Evolutionary conservation across 768 basidiomycete genomes (phyloP), one percentile per base, ranked within the genome.

Genomic region (Auriscalpium vulgare): DNA sequence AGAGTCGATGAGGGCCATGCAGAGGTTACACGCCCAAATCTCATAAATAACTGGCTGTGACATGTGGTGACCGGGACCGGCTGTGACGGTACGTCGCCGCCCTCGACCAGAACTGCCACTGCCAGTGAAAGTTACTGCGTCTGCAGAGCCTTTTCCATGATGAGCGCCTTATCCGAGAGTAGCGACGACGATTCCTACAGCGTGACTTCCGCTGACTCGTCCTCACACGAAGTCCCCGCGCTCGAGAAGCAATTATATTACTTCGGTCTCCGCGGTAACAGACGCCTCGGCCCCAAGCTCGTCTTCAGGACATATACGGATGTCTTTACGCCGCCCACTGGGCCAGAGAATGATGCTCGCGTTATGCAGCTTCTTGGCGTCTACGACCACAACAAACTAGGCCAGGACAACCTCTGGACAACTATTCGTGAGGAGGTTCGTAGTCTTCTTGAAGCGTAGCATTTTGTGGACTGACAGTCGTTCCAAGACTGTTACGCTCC

Each of bases 221-320:
- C 10, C 11, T 43, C 40, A n/a, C 40, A 43, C 1, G 11, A 10
- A 43, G 40, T 43, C 46, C 49, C 68, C 40, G 65, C 62, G 60
- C 48, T 67, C 56, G 72, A 73, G 63, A 61, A 59, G 3, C 19
- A 63, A 45, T 62, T 67, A 17, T 73, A 72, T 59, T 73, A 72
- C 51, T 48, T 50, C 51, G 72, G 69, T 57, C 6, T 74, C 47
- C 13, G n/a, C n/a, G n/a, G n/a, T n/a, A n/a, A n/a, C n/a, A n/a
- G n/a, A n/a, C n/a, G n/a, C n/a, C n/a, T n/a, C n/a, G n/a, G n/a
- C n/a, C 72, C 72, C 56, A 68, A 69, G 64, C 63, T 74, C 29
- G 63, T 74, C 66, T 72, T 59, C 59, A 62, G 72, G 63, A 69
- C 67, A 35, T 72, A 71, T 10, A 51, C 38, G 37, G 72, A 74